These are phyloP conservation scores for Berkeleyomyces basicola DNA, from an alignment of 2,329 filamentous ascomycete genomes.

Conservation along the genomic window DNA sequence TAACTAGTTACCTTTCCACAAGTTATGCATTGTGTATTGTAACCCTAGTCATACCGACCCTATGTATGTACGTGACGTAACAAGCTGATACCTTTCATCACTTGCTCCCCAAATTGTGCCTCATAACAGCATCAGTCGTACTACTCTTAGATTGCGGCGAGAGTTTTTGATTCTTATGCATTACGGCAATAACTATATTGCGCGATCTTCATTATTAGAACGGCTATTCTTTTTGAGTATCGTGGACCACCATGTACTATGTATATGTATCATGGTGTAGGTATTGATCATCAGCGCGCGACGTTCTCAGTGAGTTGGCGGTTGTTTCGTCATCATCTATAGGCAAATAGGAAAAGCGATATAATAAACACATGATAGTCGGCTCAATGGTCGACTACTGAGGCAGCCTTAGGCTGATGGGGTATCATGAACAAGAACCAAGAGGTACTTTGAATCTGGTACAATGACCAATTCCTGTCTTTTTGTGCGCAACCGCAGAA, in stretches of 20 bases:
- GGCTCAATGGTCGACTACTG: neutral
- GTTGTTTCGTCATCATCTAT: neutral
- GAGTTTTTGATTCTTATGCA: too few species aligned
- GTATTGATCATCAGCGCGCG: neutral
- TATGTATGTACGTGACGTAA: neutral
- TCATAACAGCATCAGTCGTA: neutral
- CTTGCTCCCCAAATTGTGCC: neutral
- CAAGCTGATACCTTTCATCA: neutral
- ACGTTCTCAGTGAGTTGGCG: neutral
- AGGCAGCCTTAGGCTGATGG: conserved; percentile 37
- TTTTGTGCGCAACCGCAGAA: conserved; percentile 63
- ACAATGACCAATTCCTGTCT: conserved; percentile 75
- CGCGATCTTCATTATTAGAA: neutral
- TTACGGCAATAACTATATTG: neutral
- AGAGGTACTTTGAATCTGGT: conserved; percentile 60
- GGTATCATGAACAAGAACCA: conserved; percentile 71
- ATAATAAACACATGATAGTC: neutral
- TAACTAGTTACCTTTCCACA: neutral
- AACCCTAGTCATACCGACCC: neutral
- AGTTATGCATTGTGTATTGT: neutral
- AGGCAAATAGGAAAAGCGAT: neutral
- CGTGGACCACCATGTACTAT: too few species aligned
- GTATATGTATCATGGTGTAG: neutral
- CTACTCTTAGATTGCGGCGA: neutral
- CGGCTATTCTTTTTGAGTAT: too few species aligned